phyloP scores from a whole-genome alignment of 805 yeast genomes.

The Wickerhamia fluorescens region DNA sequence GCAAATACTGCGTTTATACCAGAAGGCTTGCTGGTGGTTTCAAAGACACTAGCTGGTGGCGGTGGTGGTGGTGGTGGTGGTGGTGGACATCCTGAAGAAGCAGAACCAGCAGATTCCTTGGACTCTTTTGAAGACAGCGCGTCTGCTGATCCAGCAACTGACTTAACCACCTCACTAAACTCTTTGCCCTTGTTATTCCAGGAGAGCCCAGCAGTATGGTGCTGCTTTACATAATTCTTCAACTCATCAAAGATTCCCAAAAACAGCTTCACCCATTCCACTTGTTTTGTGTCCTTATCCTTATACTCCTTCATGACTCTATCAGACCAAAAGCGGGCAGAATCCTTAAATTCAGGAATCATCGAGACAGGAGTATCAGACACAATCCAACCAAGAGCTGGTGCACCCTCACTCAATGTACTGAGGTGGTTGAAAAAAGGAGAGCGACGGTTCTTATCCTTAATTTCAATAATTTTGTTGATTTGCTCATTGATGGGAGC shows the following conservation, averaged over 20 bases:
- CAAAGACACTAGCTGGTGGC: constrained; percentile 70
- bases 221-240: constrained; percentile 65
- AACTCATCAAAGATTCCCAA: constrained; percentile 61
- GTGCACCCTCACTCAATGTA: constrained; percentile 82
- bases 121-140: constrained; percentile 2
- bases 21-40: constrained; percentile 13
- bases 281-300: constrained; percentile 61
- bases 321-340: constrained; percentile 92
- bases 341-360: constrained; percentile 79
- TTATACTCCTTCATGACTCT: constrained; percentile 79
- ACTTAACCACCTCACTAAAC: constrained; percentile 47
- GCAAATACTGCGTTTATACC: constrained; percentile 89
- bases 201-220: constrained; percentile 76
- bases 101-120: constrained; percentile 20
- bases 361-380: constrained; percentile 66
- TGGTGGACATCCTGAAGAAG: constrained; percentile 20
- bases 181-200: constrained; percentile 63
- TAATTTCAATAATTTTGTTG: constrained; percentile 49
- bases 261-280: constrained; percentile 75
- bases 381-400: constrained; percentile 88
- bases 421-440: constrained; percentile 64
- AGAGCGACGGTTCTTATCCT: constrained; percentile 70
- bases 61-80: constrained; percentile 92
- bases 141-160: too few species aligned
- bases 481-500: constrained; percentile 63